Conservation (phyloP, 768 basidiomycete genomes). For the Macrolepiota fuliginosa region DNA sequence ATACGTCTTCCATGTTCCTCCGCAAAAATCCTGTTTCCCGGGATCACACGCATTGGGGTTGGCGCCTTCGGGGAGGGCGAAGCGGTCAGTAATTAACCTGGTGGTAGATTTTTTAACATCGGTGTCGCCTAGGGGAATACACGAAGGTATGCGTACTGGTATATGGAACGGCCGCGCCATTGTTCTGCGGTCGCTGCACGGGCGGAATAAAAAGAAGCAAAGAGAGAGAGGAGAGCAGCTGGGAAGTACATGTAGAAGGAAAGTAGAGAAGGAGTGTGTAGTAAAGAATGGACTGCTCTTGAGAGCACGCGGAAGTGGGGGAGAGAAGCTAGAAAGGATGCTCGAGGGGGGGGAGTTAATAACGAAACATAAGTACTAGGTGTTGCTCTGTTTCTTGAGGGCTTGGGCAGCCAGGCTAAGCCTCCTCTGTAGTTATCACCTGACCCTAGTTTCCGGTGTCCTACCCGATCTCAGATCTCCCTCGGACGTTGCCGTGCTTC, state of each 20-base stretch:
- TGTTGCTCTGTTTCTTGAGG: background rate
- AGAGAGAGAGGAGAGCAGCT: constrained; percentile 17
- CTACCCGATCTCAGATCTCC: background rate
- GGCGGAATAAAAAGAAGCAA: constrained; percentile 24
- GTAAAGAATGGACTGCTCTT: constrained; percentile 15
- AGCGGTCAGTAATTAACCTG: constrained; percentile 75
- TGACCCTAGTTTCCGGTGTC: constrained; percentile 2
- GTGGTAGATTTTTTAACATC: background rate
- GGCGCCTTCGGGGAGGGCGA: constrained; percentile 59
- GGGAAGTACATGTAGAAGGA: constrained; percentile 22
- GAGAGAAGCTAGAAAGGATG: background rate
- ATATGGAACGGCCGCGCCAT: constrained; percentile 77
- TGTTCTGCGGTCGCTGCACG: constrained; percentile 66
- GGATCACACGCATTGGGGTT: constrained; percentile 55
- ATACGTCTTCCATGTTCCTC: constrained; percentile 79
- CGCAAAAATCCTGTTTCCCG: constrained; percentile 68
- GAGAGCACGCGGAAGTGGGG: background rate
- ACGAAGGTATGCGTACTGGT: constrained; percentile 51
- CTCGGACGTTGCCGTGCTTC: background rate
- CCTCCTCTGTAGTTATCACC: background rate
- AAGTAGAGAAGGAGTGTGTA: constrained; percentile 23
- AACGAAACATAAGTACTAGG: background rate
- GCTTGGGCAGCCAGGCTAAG: background rate
- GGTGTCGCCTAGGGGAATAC: background rate
- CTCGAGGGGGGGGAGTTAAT: background rate